Evolutionary conservation across 768 basidiomycete genomes (phyloP).

Genomic region (Leucocoprinus birnbaumii): DNA sequence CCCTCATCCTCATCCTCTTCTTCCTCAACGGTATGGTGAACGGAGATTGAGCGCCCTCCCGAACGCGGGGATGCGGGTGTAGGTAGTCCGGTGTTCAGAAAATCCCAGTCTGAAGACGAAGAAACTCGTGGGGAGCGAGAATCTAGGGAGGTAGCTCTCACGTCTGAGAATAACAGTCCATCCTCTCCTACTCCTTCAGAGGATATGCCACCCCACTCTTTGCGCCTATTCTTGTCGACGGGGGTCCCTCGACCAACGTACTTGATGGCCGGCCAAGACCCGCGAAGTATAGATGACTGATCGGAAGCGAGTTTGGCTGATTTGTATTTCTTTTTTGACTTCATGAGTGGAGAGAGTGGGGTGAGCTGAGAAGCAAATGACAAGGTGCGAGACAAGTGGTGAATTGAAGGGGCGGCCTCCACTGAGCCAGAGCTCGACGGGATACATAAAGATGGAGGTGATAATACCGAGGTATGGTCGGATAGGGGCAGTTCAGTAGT

Average conservation of each 20-base stretch:
- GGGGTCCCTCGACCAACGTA: constrained; percentile 50
- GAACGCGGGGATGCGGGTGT: constrained; percentile 16
- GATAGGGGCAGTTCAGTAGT: constrained; percentile 26
- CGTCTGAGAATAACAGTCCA: constrained; percentile 36
- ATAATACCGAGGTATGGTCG: constrained; percentile 25
- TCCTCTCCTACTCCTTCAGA: constrained; percentile 40
- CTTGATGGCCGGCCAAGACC: constrained; percentile 41
- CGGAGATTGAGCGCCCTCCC: constrained; percentile 9
- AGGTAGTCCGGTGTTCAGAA: constrained; percentile 25
- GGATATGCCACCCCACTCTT: constrained; percentile 41
- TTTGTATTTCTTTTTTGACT: constrained; percentile 19
- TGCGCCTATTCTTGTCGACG: constrained; percentile 37
- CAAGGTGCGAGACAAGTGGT: constrained; percentile 30
- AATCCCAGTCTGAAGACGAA: constrained; percentile 38
- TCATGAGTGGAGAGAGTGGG: constrained; percentile 17
- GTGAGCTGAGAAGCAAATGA: constrained; percentile 28
- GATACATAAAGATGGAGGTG: constrained; percentile 24
- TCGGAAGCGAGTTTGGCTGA: constrained; percentile 19
- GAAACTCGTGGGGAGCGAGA: constrained; percentile 26
- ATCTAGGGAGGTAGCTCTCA: constrained; percentile 37
- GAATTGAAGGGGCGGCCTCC: constrained; percentile 16
- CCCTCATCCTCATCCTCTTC: constrained; percentile 9
- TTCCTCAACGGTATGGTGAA: constrained; percentile 8
- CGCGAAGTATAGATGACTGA: constrained; percentile 26
- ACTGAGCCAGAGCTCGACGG: constrained; percentile 23